These are phyloP conservation scores for Penicillium concentricum DNA, from an alignment of 2,329 filamentous ascomycete species.

Conservation along the genomic window DNA sequence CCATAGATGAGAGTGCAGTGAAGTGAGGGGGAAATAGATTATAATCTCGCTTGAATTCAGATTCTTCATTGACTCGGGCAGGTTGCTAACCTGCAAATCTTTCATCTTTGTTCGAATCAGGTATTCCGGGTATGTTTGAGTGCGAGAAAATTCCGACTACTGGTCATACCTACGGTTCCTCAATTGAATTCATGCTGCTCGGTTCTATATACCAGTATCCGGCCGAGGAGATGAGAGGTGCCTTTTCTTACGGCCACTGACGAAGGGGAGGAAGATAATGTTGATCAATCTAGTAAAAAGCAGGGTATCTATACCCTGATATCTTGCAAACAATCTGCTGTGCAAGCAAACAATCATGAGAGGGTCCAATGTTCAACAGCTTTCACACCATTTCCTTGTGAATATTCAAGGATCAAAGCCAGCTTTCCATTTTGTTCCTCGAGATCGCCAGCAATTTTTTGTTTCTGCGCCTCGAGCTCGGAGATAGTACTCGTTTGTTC, in stretches of 20 bases:
- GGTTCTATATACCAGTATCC: neutral
- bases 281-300: too few species aligned
- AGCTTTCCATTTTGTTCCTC: neutral
- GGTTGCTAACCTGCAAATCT: neutral
- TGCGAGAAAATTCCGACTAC: neutral
- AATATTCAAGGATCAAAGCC: neutral
- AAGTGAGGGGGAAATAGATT: neutral
- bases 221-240: neutral
- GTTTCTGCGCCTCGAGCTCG: neutral
- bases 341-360: too few species aligned
- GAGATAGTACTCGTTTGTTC: neutral
- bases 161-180: neutral
- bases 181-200: neutral
- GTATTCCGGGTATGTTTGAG: neutral
- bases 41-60: neutral
- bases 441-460: neutral
- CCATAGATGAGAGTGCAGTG: neutral
- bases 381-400: neutral
- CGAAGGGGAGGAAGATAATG: too few species aligned
- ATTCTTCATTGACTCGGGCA: neutral
- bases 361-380: too few species aligned
- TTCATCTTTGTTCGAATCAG: neutral
- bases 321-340: too few species aligned
- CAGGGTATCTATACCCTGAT: too few species aligned
- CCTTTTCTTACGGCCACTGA: too few species aligned